These are phyloP conservation scores for Termitomyces sp. DNA, from an alignment of 768 basidiomycete genomes.

Conservation along the genomic window DNA sequence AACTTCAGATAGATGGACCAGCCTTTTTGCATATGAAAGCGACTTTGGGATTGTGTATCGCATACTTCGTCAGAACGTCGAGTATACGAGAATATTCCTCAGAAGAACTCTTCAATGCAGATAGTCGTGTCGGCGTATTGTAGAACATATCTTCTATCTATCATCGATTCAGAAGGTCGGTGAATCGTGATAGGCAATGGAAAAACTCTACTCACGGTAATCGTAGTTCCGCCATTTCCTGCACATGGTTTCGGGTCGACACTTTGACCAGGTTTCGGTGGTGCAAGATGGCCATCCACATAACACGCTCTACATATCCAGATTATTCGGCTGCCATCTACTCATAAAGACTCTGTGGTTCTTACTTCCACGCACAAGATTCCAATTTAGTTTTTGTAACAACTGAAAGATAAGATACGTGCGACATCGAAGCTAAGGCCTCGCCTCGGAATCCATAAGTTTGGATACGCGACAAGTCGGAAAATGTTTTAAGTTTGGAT, in stretches of 20 bases:
- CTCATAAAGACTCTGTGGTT: constrained; percentile 3
- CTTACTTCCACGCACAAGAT: constrained; percentile 90
- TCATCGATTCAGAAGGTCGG: not conserved
- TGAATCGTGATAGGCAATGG: not conserved
- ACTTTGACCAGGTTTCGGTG: constrained; percentile 63
- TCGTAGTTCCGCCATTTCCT: constrained; percentile 90
- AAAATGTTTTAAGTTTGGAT: constrained; percentile 82
- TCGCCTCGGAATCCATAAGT: constrained; percentile 98
- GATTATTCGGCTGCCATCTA: not conserved
- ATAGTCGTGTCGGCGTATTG: constrained; percentile 83
- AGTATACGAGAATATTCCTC: constrained; percentile 92
- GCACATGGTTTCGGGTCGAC: constrained; percentile 85
- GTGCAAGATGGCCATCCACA: constrained; percentile 66
- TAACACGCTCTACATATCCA: constrained; percentile 65
- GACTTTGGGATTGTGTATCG: constrained; percentile 86
- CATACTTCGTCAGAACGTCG: constrained; percentile 89
- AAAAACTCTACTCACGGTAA: constrained; percentile 49
- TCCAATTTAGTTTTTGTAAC: constrained; percentile 86
- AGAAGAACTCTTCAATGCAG: constrained; percentile 75
- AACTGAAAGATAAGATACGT: constrained; percentile 85
- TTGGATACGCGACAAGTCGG: constrained; percentile 74
- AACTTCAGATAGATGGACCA: not conserved
- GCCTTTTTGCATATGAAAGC: constrained; percentile 94
- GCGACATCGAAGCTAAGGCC: constrained; percentile 92
- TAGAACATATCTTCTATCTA: constrained; percentile 96